Evolutionary conservation across 202 grass and related monocot genomes (phyloP).

Genomic region (Zoysia matrella): DNA sequence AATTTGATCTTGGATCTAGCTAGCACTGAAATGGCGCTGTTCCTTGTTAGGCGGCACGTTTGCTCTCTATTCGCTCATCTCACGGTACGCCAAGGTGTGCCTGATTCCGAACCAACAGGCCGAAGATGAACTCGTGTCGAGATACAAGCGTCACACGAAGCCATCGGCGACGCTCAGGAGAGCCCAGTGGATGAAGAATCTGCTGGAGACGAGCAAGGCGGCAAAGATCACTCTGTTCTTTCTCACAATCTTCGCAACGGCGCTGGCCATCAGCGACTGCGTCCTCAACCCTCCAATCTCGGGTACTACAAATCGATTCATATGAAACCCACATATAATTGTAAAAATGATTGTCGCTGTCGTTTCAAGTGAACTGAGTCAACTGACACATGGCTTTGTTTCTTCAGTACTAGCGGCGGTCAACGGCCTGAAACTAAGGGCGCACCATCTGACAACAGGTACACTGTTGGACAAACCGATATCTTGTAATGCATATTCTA

Average conservation of each 20-base stretch:
- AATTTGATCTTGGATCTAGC: too few species aligned
- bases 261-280: conserved; percentile 74
- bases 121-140: conserved; percentile 66
- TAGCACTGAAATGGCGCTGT: too few species aligned
- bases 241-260: conserved; percentile 65
- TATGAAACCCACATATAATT: neutral
- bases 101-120: conserved; percentile 79
- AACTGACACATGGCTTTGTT: conserved; percentile 6
- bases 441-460: conserved; percentile 59
- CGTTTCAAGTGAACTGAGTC: neutral
- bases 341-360: neutral
- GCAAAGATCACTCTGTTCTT: conserved; percentile 60
- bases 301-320: too few species aligned
- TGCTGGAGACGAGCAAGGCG: conserved; percentile 46
- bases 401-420: conserved; percentile 74
- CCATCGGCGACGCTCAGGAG: conserved; percentile 48
- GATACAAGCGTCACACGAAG: conserved; percentile 34
- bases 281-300: conserved; percentile 75
- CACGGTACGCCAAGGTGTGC: conserved; percentile 64
- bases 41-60: conserved; percentile 86
- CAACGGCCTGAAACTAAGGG: conserved; percentile 61
- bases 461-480: too few species aligned
- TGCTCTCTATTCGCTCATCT: conserved; percentile 78
- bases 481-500: neutral
- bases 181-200: conserved; percentile 65